Base-by-base conservation (phyloP, 805 yeast genomes). In the Lipomyces orientalis region DNA sequence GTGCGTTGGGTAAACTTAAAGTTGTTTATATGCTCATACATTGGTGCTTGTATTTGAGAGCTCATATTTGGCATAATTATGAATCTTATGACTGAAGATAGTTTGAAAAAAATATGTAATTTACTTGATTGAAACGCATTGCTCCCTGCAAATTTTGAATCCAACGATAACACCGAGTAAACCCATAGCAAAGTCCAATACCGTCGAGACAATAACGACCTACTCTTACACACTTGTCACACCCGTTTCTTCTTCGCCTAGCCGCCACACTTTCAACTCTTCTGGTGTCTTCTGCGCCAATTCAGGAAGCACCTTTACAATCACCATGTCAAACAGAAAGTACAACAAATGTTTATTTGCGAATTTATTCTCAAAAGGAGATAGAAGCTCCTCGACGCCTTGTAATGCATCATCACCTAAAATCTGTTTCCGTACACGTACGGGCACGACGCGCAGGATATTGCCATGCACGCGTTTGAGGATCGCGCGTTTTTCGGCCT, bases 401-500 rank as follows among this genome's bases (percentile, higher is more conserved):
- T 35, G 39, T 25, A 62, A 33, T 31, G 74, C 67, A 52, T 71
- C 65, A 58, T 69, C 59, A 39, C 77, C 74, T 29, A 73, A 61
- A 31, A 74, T 31, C 35, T 71, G 61, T 12, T 64, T 58, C 49
- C 69, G 60, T 57, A 73, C 31, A 16, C 62, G 22, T 9, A 60
- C 73, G 2, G 75, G 73, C n/a, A 70, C 61, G 12, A 64, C 58
- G 31, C 63, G 37, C 25, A 74, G 29, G 37, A 75, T 68, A 19
- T 63, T 64, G 9, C 62, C 56, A 14, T 65, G 57, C 6, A 73
- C 73, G 6, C 61, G 62, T n/a, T 61, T 55, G 4, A 73, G 64
- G 8, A 77, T 69, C 1, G 69, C 69, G 35, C 74, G 76, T 64
- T 81, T 80, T 66, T 83, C 85, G 29, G 75, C 79, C 0, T 74